Percentiles rank a stretch among this genome's conserved stretches.
phyloP scores from a whole-genome alignment of 2,329 filamentous ascomycete genomes.

The Sclerotinia spermophila region DNA sequence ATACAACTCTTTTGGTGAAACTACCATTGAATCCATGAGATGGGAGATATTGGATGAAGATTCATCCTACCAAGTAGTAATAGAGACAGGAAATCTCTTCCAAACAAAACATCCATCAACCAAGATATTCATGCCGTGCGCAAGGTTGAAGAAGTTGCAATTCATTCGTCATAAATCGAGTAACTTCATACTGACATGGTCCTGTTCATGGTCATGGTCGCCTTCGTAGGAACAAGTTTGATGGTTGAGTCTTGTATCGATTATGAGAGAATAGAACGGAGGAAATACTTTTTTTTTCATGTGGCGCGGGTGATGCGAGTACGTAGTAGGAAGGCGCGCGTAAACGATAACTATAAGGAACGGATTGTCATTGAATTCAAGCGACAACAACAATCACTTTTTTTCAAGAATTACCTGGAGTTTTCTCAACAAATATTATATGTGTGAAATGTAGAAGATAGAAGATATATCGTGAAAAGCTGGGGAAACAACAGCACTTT shows the following conservation, averaged over 20 bases:
- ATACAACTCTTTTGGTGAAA: background rate
- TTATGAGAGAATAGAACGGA: background rate
- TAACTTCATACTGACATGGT: background rate
- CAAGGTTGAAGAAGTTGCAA: background rate
- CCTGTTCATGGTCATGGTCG: background rate
- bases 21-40: background rate
- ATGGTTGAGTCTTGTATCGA: background rate
- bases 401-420: no score
- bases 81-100: background rate
- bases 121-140: background rate
- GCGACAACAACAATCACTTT: background rate
- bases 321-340: background rate
- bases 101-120: background rate
- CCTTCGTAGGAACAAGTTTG: background rate
- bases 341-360: background rate
- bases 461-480: background rate
- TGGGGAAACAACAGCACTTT: background rate
- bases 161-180: background rate
- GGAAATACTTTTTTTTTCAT: background rate
- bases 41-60: background rate
- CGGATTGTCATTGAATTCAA: background rate
- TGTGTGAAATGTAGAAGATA: background rate
- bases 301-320: background rate
- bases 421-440: background rate
- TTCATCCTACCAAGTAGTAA: background rate